Evolutionary conservation across 345 rosid genomes (phyloP), one percentile per base, ranked within the genome.

Genomic region (Syzygium aromaticum): DNA sequence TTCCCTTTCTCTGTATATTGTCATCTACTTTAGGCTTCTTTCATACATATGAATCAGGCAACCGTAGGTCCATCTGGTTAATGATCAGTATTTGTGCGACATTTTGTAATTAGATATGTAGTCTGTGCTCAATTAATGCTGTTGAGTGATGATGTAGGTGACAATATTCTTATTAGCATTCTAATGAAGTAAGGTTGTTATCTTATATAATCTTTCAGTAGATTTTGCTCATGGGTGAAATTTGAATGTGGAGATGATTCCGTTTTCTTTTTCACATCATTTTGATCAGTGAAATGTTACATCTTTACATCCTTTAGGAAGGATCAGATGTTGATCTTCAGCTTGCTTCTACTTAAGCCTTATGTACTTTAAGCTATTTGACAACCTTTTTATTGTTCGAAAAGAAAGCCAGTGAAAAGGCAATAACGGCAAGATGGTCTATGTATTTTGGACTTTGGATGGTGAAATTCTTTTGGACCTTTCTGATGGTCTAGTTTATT

Each of bases 1-100:
- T 87, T 94, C 99, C 64, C 93, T 98, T 77, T 94, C 99, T 13
- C 84, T 95, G 51, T 98, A 94, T 84, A 90, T 96, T 49, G 89
- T 94, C 56, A 61, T 95, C 89, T 96, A 95, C 94, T 94, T 96
- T 86, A 95, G 92, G 86, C 88, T 97, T 64, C 92, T 95, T 23
- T 38, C 92, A 25, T 54, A 84, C 28, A 67, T 86, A 87, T 91
- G 92, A 91, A 30, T 84, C 8, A 51, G 28, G 38, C 52, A 67
- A 30, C 80, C 19, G 43, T 23, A 67, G 46, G 46, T 67, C 80
- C 40, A 67, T 67, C 40, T 17, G 80, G 25, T 9, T 67, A 67
- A 21, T 33, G 80, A 33, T 67, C 46, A 67, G 46, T 67, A 67
- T 67, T 1, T 33, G 46, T 33, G 80, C 7, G 3, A 8, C 25